These are phyloP conservation scores for Trichoderma virens DNA, from an alignment of 495 filamentous ascomycete species.

Conservation along the genomic window DNA sequence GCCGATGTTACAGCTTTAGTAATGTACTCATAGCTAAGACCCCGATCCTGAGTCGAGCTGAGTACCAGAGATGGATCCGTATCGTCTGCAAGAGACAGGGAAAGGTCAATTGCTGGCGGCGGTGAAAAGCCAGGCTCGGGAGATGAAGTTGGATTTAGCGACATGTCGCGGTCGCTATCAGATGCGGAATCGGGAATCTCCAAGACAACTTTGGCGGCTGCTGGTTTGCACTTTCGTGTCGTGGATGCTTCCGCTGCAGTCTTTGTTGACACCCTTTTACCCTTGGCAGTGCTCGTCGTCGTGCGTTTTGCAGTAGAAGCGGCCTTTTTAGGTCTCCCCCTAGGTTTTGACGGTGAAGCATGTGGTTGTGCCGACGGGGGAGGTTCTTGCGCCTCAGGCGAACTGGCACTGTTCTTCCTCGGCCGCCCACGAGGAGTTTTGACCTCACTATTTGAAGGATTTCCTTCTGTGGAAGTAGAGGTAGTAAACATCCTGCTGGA, in stretches of 20 bases:
- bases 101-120: conserved; percentile 22
- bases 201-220: conserved; percentile 26
- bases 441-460: conserved; percentile 11
- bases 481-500: conserved; percentile 10
- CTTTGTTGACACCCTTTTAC: conserved; percentile 13
- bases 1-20: conserved; percentile 53
- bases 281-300: background rate
- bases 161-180: conserved; percentile 13
- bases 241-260: conserved; percentile 13
- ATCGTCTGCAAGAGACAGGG: conserved; percentile 30
- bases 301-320: background rate
- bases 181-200: conserved; percentile 63
- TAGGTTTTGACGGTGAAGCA: conserved; percentile 12
- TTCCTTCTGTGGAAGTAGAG: conserved; percentile 20
- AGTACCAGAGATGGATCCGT: conserved; percentile 30
- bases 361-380: background rate
- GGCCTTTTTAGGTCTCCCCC: conserved; percentile 20
- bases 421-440: conserved; percentile 34
- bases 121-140: conserved; percentile 28
- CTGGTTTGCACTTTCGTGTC: conserved; percentile 14
- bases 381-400: conserved; percentile 10
- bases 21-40: conserved; percentile 51
- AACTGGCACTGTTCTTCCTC: conserved; percentile 23
- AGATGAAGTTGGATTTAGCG: conserved; percentile 29
- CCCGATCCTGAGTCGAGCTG: conserved; percentile 28